These are phyloP conservation scores for Spathaspora sp. DNA, from an alignment of 805 yeast genomes.

Conservation along the genomic window DNA sequence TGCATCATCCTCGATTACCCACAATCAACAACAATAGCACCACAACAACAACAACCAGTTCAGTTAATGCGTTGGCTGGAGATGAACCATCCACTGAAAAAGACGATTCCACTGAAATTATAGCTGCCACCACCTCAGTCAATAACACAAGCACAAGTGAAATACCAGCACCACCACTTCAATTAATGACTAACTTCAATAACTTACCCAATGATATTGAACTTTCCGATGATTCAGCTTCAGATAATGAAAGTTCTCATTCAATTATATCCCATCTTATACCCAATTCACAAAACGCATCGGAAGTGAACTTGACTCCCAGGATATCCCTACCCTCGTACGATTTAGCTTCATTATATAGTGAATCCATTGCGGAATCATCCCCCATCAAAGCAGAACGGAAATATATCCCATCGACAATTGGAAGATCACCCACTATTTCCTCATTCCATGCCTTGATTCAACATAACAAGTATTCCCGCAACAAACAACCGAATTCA, in stretches of 20 bases:
- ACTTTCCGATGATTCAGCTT: slow-evolving; percentile 32
- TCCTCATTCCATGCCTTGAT: slow-evolving; percentile 23
- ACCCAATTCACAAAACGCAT: not conserved
- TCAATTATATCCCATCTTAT: not conserved
- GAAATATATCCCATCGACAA: slow-evolving; percentile 4
- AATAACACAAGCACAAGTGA: not conserved
- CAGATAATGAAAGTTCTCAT: not conserved
- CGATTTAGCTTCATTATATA: slow-evolving; percentile 16
- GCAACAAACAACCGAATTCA: slow-evolving; percentile 13
- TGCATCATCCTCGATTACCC: slow-evolving; percentile 12
- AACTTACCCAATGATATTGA: slow-evolving; percentile 47
- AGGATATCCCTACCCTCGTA: slow-evolving; percentile 4
- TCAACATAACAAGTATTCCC: not conserved
- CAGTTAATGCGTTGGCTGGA: slow-evolving; percentile 28
- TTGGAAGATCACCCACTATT: slow-evolving; percentile 17
- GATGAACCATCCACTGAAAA: not conserved
- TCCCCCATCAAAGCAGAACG: slow-evolving; percentile 25
- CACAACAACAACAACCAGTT: slow-evolving; percentile 21
- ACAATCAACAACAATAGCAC: slow-evolving; percentile 22
- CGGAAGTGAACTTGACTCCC: slow-evolving; percentile 1
- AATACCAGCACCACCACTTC: slow-evolving; percentile 1
- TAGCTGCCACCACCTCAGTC: not conserved
- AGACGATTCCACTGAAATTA: slow-evolving; percentile 2
- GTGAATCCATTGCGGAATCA: slow-evolving; percentile 23
- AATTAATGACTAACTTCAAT: slow-evolving; percentile 38